A percentile compares a stretch with the other conserved stretches of the same genome.
These are phyloP conservation scores for Diplodia mutila DNA, from an alignment of 2,329 filamentous ascomycete genomes.

Conservation along the genomic window DNA sequence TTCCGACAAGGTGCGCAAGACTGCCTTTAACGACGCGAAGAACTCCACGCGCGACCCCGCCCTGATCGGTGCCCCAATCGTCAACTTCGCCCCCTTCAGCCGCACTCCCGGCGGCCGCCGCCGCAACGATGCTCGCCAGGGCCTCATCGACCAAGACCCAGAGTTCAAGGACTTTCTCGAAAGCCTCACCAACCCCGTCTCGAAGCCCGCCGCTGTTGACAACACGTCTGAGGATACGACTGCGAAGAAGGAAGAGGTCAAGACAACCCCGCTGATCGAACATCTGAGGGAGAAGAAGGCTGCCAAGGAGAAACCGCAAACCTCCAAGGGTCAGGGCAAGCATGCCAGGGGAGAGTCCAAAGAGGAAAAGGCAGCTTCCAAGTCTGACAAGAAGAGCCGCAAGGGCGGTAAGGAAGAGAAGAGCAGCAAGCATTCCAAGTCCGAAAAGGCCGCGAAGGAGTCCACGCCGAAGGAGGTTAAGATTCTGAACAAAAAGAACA, in stretches of 20 bases:
- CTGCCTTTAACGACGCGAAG: constrained; percentile 79
- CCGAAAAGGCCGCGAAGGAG: constrained; percentile 65
- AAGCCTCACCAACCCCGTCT: constrained; percentile 74
- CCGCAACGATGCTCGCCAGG: constrained; percentile 81
- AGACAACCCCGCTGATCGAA: constrained; percentile 86
- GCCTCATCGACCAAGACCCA: constrained; percentile 93
- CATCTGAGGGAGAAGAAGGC: constrained; percentile 92
- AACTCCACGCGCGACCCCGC: constrained; percentile 72
- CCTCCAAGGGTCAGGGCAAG: constrained; percentile 52
- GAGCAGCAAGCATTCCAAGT: constrained; percentile 41
- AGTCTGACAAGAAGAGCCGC: constrained; percentile 46
- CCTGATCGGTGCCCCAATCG: constrained; percentile 74
- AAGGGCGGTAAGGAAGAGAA: constrained; percentile 47
- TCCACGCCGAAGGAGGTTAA: constrained; percentile 63
- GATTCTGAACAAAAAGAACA: constrained; percentile 53
- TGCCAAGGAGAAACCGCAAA: constrained; percentile 61
- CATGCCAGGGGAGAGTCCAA: constrained; percentile 64
- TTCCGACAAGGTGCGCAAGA: constrained; percentile 69
- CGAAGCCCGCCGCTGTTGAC: constrained; percentile 58
- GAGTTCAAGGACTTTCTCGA: constrained; percentile 95
- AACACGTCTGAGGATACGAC: constrained; percentile 49
- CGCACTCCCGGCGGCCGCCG: constrained; percentile 76
- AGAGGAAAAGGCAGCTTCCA: constrained; percentile 57
- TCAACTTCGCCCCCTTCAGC: constrained; percentile 84
- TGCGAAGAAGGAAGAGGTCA: constrained; percentile 66